Conservation (phyloP, 1,139 yeast species). For the Blastobotrys niveus region DNA sequence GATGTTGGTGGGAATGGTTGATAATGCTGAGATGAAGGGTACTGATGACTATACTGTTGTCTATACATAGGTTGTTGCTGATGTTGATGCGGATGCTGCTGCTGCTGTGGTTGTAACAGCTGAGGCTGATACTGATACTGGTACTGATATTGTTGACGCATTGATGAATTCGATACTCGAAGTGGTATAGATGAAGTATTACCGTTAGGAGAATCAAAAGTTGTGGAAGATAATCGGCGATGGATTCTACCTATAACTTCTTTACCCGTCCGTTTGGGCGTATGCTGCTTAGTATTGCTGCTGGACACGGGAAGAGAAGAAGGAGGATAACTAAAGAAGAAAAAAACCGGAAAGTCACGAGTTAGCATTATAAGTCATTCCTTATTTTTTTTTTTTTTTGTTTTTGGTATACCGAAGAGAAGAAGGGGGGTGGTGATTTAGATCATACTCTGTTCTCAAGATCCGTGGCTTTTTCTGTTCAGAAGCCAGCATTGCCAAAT, state of each 20-base stretch:
- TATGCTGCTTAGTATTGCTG: conserved; percentile 5
- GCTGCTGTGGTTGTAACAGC: background rate
- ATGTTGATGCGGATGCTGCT: conserved; percentile 4
- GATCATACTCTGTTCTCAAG: conserved; percentile 10
- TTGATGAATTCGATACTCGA: conserved; percentile 8
- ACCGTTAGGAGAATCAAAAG: conserved; percentile 10
- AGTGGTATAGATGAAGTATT: conserved; percentile 20
- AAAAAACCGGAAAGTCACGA: no score
- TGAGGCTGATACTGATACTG: background rate
- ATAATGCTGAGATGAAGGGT: background rate
- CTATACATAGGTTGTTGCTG: conserved; percentile 2
- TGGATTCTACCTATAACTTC: conserved; percentile 25
- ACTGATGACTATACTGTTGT: background rate
- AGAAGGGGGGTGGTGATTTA: no score
- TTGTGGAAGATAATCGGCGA: conserved; percentile 19
- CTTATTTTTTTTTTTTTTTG: no score
- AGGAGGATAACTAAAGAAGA: conserved; percentile 17
- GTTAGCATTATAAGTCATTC: no score
- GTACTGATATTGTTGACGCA: background rate
- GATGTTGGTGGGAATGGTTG: background rate
- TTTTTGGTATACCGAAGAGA: no score
- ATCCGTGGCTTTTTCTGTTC: conserved; percentile 9
- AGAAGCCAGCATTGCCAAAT: conserved; percentile 5
- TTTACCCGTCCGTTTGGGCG: conserved; percentile 21
- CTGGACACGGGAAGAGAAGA: conserved; percentile 20